These are phyloP conservation scores for Microsporum audouinii DNA, from an alignment of 2,329 filamentous ascomycete genomes.

Conservation along the genomic window DNA sequence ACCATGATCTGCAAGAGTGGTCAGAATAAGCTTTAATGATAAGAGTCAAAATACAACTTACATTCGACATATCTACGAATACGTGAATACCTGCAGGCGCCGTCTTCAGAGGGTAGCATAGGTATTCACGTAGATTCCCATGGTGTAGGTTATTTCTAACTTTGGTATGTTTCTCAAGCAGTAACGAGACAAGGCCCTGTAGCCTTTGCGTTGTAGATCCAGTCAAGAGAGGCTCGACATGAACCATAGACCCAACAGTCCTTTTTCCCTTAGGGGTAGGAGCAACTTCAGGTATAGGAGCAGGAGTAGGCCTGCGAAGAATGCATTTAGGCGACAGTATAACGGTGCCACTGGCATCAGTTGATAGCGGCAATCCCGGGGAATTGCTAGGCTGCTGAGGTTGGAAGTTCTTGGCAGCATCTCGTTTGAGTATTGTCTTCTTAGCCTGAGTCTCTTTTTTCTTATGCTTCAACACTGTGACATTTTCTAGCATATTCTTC, in stretches of 20 bases:
- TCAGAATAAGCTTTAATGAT: neutral
- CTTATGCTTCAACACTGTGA: neutral
- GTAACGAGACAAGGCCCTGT: slow-evolving; percentile 17
- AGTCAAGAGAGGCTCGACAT: slow-evolving; percentile 9
- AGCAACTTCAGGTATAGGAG: neutral
- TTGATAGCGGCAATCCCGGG: neutral
- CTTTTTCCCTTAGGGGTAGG: neutral
- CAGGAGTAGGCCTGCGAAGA: neutral
- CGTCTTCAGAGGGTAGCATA: slow-evolving; percentile 19
- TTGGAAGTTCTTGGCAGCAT: neutral
- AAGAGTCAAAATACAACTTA: slow-evolving; percentile 17
- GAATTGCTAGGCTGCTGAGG: neutral
- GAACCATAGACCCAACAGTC: neutral
- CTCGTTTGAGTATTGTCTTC: neutral
- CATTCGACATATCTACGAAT: slow-evolving; percentile 43
- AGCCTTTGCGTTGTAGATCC: slow-evolving; percentile 13
- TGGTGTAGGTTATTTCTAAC: slow-evolving; percentile 19
- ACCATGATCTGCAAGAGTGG: slow-evolving; percentile 57
- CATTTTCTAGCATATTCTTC: neutral
- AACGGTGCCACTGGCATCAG: neutral
- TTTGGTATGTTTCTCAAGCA: slow-evolving; percentile 16
- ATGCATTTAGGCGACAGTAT: neutral
- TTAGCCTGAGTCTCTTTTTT: neutral
- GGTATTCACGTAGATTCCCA: slow-evolving; percentile 16
- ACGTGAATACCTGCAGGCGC: slow-evolving; percentile 35